phyloP scores from a whole-genome alignment of 257 asterid genomes.

The Solanum lycopersicoides region DNA sequence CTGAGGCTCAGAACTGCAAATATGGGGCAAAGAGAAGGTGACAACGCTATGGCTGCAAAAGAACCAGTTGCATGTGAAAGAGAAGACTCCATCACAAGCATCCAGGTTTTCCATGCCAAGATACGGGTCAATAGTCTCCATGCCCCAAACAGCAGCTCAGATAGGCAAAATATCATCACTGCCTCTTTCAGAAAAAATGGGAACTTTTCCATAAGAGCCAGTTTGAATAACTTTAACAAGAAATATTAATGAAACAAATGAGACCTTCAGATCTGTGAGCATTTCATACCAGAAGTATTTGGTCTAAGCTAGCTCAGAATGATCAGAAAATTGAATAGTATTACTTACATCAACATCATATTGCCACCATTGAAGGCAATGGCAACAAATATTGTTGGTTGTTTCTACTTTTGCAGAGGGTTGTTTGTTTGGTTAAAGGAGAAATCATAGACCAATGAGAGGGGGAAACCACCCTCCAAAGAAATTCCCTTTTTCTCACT shows the following conservation, averaged over 20 bases:
- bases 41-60: background rate
- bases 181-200: background rate
- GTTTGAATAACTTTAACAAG: background rate
- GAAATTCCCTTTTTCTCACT: background rate
- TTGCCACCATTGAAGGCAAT: background rate
- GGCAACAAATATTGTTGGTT: background rate
- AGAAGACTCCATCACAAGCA: background rate
- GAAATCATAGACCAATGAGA: background rate
- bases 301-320: background rate
- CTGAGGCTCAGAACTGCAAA: slow-evolving; percentile 2
- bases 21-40: background rate
- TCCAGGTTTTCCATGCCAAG: slow-evolving; percentile 25
- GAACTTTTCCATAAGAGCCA: background rate
- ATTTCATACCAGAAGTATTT: background rate
- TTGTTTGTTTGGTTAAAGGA: background rate
- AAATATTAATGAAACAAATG: background rate
- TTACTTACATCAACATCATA: background rate
- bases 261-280: background rate
- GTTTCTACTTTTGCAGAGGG: background rate
- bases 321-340: background rate
- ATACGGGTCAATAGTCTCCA: background rate
- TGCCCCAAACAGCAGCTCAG: background rate
- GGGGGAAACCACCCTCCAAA: background rate
- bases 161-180: background rate
- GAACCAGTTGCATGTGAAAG: background rate